Base-by-base conservation (phyloP, 1,139 yeast species). In the Suhomyces yuchorum region DNA sequence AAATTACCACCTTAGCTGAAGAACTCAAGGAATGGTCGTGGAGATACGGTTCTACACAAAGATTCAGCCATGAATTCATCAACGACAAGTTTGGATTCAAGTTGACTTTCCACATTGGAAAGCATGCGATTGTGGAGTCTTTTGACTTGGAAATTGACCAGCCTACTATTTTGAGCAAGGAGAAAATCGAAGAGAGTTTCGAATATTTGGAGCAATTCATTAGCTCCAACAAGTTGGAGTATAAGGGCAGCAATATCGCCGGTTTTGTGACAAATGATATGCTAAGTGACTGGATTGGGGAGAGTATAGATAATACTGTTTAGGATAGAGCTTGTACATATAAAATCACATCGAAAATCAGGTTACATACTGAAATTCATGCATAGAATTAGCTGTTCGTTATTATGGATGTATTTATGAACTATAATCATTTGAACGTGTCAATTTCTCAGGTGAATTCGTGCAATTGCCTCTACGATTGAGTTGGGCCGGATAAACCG, bases 11-110 rank as follows among this genome's bases (percentile, higher is more conserved):
- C 1, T 73, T 73, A 1, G 78, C 80, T 2, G 59, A 65, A 0
- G 75, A 76, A 37, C 67, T 87, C 36, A 63, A 68, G 49, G 62
- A 71, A 11, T 87, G 95, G 93, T 70, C 75, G 1, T 89, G 96
- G 95, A 75, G 69, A 34, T 87, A 66, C 62, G 96, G 91, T 0
- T 75, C 77, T 35, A 84, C 96, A 0, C 96, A 96, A 1, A 71
- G 67, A 50, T 87, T 87, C 60, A 68, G 71, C 14, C 86, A 84
- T 56, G 58, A 61, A 4, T 59, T 82, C 32, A 53, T 52, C 1
- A 65, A 71, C 47, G 56, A 63, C 0, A 62, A 66, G 36, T 57
- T 60, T 32, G 73, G 68, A 2, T 58, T 76, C 37, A 50, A 50
- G 8, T 59, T 80, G 6, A 64, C 57, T 43, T 73, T 82, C 47